Evolutionary conservation across 2,329 filamentous ascomycete genomes (phyloP), one percentile per base, ranked within the genome.

Genomic region (Colletotrichum tamarilloi): DNA sequence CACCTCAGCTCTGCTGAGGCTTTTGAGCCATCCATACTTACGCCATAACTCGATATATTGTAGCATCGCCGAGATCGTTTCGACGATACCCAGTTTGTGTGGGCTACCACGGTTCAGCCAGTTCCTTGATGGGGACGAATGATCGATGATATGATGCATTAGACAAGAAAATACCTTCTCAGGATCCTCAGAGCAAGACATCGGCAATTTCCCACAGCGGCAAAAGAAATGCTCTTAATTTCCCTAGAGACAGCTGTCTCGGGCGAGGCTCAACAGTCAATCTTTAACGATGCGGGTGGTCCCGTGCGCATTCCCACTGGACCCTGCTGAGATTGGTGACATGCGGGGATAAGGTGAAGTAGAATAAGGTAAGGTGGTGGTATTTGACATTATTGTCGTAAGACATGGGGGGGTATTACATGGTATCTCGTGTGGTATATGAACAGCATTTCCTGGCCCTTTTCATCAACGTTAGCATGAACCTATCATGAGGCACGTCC

Each of bases 331-430:
- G 2, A 32, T 12, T 26, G n/a, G 46, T 14, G 30, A 32, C 42
- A 65, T 49, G 42, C 14, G 60, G n/a, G 5, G 14, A 42, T 42
- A 14, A 16, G 14, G 16, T 42, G 35, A 42, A 6, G 35, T 42
- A 53, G 28, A 53, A 16, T 32, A 9, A 32, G 8, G 30, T 24
- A n/a, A 4, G n/a, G 22, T 52, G 32, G 52, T 49, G 28, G 5
- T 57, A 73, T 73, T 70, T 52, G 56, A 65, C 70, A 73, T 73
- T 70, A 73, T 62, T 24, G 60, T 73, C 67, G 26, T 62, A 57
- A 56, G 63, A 71, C 63, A 58, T 73, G 14, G 26, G 52, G 52
- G 56, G 32, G 46, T 70, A 52, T 46, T 64, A 65, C 38, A 59
- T 70, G 67, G 70, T 70, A 73, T 73, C 67, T 73, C 62, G 46